These are phyloP conservation scores for Lasiosphaeria miniovina DNA, from an alignment of 495 filamentous ascomycete genomes.

Conservation along the genomic window DNA sequence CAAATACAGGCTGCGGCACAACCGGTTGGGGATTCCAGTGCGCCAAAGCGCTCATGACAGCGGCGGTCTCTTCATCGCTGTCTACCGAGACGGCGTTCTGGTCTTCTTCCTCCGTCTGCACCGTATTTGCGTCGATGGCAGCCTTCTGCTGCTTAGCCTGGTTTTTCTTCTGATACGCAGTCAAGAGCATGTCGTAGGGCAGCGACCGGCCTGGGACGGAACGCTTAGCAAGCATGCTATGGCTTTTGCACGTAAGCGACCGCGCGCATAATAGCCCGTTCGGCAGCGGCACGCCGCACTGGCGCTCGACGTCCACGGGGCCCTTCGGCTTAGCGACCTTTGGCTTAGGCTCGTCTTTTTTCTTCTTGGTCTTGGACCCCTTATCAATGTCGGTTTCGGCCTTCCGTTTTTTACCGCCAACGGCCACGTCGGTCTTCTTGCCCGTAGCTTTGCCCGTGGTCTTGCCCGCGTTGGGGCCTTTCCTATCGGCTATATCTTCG, in stretches of 20 bases:
- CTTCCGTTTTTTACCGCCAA: slow-evolving; percentile 78
- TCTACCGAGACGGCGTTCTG: slow-evolving; percentile 72
- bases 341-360: slow-evolving; percentile 92
- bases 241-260: slow-evolving; percentile 92
- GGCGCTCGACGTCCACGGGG: slow-evolving; percentile 94
- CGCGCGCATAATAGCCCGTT: slow-evolving; percentile 84
- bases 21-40: slow-evolving; percentile 73
- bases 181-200: slow-evolving; percentile 91
- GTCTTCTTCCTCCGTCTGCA: slow-evolving; percentile 83
- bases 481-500: slow-evolving; percentile 39
- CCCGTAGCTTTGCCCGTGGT: slow-evolving; percentile 69
- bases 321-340: slow-evolving; percentile 86
- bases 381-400: slow-evolving; percentile 72
- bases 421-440: slow-evolving; percentile 55
- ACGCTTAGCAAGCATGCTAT: slow-evolving; percentile 94
- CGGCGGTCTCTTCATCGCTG: slow-evolving; percentile 86
- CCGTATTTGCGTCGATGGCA: slow-evolving; percentile 88
- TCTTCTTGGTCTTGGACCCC: slow-evolving; percentile 76
- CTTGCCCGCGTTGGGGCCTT: slow-evolving; percentile 44
- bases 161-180: slow-evolving; percentile 97
- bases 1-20: slow-evolving; percentile 58
- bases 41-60: slow-evolving; percentile 79
- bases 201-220: slow-evolving; percentile 84
- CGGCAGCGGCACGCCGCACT: slow-evolving; percentile 87
- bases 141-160: slow-evolving; percentile 96